Conservation (phyloP, 257 asterid species). For the Solanum arcanum region DNA sequence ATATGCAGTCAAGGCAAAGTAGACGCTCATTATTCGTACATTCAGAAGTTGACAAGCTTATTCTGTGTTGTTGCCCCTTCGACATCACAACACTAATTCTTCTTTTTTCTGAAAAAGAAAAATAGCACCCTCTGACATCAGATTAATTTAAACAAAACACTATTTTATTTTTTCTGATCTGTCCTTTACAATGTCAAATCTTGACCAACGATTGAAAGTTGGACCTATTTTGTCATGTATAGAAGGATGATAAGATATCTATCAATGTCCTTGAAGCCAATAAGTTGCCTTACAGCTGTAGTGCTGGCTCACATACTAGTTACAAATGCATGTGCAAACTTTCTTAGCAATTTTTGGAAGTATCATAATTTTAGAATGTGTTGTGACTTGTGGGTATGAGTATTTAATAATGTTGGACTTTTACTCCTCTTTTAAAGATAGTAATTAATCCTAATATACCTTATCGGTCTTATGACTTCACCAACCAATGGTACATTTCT, state of each 20-base stretch:
- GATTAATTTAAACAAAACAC: background rate
- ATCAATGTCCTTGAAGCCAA: background rate
- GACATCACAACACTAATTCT: background rate
- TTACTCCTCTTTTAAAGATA: background rate
- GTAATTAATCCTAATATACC: background rate
- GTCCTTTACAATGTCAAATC: background rate
- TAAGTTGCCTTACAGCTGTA: background rate
- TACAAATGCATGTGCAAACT: background rate
- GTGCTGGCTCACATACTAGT: background rate
- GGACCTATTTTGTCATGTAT: background rate
- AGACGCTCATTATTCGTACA: background rate
- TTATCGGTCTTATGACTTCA: background rate
- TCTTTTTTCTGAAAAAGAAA: background rate
- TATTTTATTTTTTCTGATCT: background rate
- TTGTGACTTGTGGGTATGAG: background rate
- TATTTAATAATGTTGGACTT: background rate
- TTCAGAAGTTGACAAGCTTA: background rate
- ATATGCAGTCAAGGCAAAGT: background rate
- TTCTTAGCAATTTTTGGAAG: background rate
- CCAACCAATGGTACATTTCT: background rate
- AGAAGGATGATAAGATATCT: background rate
- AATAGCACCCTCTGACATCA: background rate
- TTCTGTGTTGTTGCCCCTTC: background rate
- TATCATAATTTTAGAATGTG: background rate
- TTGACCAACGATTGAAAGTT: background rate